Base-by-base conservation (phyloP, 2,329 filamentous ascomycete genomes). In the Ophiostoma sp. region DNA sequence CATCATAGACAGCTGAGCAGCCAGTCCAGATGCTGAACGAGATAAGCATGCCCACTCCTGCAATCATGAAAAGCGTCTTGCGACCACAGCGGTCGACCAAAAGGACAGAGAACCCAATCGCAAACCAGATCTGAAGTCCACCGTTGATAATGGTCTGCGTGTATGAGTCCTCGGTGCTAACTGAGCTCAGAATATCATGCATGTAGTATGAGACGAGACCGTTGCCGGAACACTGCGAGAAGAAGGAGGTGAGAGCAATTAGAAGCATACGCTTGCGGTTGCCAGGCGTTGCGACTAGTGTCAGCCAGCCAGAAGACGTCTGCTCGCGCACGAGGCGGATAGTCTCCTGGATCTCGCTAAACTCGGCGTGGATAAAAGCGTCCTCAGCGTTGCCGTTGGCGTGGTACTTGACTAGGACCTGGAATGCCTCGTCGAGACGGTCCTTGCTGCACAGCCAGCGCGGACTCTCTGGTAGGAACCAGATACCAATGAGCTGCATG, bases 261-360 rank as follows among this genome's bases (percentile, higher is more conserved):
- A 74, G 72, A 9, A 69, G 69, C 4, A 70, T 66, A 8, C 72
- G 66, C 2, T 72, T 65, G 11, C 71, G 70, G 65, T 72, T 74
- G 52, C 70, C 72, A 16, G 67, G 64, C 2, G 67, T 70, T 63
- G 76, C 77, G 36, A 86, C 70, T 74, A 64, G 86, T 77, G 71
- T 85, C 83, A 69, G 76, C 70, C 84, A 85, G 87, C 5, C 81
- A 82, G 69, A 75, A 73, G 69, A 75, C 76, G 41, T 83, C 81
- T 80, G 76, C 69, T 87, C 83, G 45, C 82, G 74, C 73, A 86
- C 84, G 12, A 85, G 73, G 68, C 81, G 79, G 72, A 86, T 82
- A 3, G 85, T 84, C 4, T 81, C 79, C 70, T 82, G 78, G 71
- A 89, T 89, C 74, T 89, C 84, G 0, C 81, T 81, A 73, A 87